Percentiles rank a stretch among this genome's conserved stretches.
These are phyloP conservation scores for Hydrangea macrophylla DNA, from an alignment of 148 eudicot genomes.

Conservation along the genomic window DNA sequence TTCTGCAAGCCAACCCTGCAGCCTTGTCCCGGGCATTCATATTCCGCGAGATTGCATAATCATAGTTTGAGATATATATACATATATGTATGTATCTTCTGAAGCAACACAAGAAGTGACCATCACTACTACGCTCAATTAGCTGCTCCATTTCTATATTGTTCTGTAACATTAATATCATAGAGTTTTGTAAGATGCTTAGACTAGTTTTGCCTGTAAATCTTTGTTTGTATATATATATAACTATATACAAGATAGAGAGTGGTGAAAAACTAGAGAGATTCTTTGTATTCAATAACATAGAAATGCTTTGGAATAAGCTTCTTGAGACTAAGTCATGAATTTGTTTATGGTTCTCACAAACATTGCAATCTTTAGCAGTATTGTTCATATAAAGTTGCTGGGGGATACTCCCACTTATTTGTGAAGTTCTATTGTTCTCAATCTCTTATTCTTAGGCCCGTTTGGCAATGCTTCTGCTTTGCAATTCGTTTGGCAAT, in stretches of 20 bases:
- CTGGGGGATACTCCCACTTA: no score
- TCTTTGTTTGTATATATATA: constrained; percentile 16
- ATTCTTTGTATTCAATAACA: constrained; percentile 16
- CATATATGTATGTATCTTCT: neutral
- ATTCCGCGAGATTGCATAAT: constrained; percentile 52
- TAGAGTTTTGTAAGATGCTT: neutral
- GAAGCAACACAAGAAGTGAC: neutral
- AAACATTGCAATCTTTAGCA: no score
- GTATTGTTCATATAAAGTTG: no score
- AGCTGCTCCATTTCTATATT: constrained; percentile 2
- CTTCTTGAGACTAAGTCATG: neutral
- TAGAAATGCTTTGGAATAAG: constrained; percentile 8
- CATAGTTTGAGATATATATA: neutral
- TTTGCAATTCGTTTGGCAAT: no score
- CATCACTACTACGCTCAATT: constrained; percentile 5
- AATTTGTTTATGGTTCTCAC: no score
- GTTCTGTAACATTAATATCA: neutral
- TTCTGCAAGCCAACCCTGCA: constrained; percentile 75
- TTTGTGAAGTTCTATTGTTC: no score
- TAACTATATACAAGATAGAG: neutral
- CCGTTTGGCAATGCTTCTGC: no score
- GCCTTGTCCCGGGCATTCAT: constrained; percentile 65
- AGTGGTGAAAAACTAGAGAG: constrained; percentile 5
- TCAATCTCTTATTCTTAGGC: no score
- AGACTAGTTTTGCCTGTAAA: neutral